phyloP scores from a whole-genome alignment of 148 eudicot species.

The Rhododendron ovatum region DNA sequence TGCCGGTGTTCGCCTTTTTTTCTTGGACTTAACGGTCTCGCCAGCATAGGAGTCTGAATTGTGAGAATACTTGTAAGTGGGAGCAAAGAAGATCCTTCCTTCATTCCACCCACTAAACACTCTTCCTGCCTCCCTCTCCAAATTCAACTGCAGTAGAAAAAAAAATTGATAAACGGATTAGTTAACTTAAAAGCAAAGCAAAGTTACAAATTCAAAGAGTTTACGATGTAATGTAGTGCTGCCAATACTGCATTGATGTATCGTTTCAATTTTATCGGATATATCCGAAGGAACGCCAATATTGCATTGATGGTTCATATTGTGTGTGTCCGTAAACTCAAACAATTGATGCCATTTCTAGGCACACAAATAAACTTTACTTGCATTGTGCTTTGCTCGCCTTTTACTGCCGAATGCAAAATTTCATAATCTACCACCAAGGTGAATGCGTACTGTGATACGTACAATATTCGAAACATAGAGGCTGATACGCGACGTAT shows the following conservation, averaged over 20 bases:
- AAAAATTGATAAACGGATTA: neutral
- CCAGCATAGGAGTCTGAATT: constrained; percentile 82
- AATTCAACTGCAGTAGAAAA: constrained; percentile 33
- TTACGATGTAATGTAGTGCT: neutral
- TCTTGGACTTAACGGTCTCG: constrained; percentile 64
- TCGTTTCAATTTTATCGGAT: too few species aligned
- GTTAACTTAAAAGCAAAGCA: too few species aligned
- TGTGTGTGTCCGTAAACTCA: too few species aligned
- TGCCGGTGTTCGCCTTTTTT: constrained; percentile 78
- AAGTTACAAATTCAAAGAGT: too few species aligned
- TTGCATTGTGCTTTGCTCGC: too few species aligned
- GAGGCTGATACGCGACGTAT: neutral
- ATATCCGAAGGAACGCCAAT: too few species aligned
- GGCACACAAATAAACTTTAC: too few species aligned
- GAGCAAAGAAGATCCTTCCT: constrained; percentile 60
- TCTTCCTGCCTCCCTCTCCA: constrained; percentile 55
- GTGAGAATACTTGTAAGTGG: constrained; percentile 78
- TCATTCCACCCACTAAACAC: constrained; percentile 67
- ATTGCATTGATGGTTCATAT: neutral
- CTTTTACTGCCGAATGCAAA: too few species aligned
- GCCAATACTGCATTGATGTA: neutral
- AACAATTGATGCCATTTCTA: too few species aligned
- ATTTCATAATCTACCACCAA: too few species aligned
- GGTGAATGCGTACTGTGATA: too few species aligned
- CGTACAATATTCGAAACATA: too few species aligned